Conservation (phyloP, 2,329 filamentous ascomycete genomes). For the Colletotrichum acutatum region DNA sequence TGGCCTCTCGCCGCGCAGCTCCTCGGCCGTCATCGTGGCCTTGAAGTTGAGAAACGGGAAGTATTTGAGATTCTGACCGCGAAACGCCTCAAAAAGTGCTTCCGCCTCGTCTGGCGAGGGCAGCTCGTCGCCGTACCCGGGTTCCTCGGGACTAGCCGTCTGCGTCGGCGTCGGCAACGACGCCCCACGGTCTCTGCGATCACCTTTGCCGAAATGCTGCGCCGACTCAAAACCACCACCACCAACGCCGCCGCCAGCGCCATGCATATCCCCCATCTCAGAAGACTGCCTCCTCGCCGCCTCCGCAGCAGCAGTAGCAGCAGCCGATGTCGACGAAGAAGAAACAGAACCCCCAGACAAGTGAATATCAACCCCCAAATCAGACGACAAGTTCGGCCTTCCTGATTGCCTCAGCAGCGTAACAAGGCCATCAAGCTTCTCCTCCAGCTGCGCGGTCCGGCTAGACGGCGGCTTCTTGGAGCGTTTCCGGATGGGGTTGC, state of each 20-base stretch:
- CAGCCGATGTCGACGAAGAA: neutral
- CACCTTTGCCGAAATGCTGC: neutral
- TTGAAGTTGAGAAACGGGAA: constrained; percentile 44
- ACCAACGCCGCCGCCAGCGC: neutral
- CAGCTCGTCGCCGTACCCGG: constrained; percentile 10
- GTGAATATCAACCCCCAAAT: neutral
- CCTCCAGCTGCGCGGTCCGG: constrained; percentile 39
- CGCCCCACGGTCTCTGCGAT: neutral
- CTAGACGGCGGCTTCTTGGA: constrained; percentile 36
- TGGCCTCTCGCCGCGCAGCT: constrained; percentile 45
- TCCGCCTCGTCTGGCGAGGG: constrained; percentile 32
- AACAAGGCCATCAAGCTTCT: constrained; percentile 44
- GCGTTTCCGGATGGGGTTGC: constrained; percentile 46
- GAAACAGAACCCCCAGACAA: neutral
- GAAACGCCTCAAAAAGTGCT: constrained; percentile 36
- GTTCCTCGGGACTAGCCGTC: constrained; percentile 20
- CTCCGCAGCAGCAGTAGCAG: neutral
- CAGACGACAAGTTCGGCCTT: neutral
- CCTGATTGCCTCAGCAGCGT: constrained; percentile 39
- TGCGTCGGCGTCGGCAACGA: constrained; percentile 27
- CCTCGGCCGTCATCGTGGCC: constrained; percentile 30
- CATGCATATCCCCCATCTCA: neutral
- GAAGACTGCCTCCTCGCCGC: neutral
- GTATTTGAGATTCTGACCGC: constrained; percentile 39
- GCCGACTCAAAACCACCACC: neutral